These are phyloP conservation scores for Aspergillus pseudoglaucus DNA, from an alignment of 2,329 filamentous ascomycete species.

Conservation along the genomic window DNA sequence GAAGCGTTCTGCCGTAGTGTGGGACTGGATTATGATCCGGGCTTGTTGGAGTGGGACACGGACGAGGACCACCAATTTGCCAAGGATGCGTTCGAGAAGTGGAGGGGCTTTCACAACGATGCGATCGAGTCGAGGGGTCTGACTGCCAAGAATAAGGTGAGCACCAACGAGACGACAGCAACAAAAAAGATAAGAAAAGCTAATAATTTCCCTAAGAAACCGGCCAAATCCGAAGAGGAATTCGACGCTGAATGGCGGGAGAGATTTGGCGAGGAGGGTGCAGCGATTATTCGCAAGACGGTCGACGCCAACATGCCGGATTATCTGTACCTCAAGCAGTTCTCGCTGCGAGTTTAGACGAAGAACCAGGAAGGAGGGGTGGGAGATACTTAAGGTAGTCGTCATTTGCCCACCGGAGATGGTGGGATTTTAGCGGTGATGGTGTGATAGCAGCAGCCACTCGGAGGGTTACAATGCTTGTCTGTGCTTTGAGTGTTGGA, in stretches of 20 bases:
- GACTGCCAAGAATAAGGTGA: conserved; percentile 50
- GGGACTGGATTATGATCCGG: conserved; percentile 65
- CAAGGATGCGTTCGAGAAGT: conserved; percentile 79
- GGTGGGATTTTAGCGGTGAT: conserved; percentile 22
- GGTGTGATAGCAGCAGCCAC: conserved; percentile 14
- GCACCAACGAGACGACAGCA: conserved; percentile 14
- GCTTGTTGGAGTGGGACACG: conserved; percentile 81
- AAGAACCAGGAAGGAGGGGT: conserved; percentile 1
- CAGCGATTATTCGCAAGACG: conserved; percentile 52
- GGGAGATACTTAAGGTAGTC: not conserved
- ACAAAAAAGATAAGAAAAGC: conserved; percentile 17
- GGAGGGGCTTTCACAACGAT: conserved; percentile 95
- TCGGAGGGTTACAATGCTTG: no score
- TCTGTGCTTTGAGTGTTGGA: no score
- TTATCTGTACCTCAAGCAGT: conserved; percentile 61
- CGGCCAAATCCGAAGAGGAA: conserved; percentile 45
- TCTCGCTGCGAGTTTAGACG: conserved; percentile 48
- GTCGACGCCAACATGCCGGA: conserved; percentile 55
- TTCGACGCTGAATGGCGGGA: conserved; percentile 54
- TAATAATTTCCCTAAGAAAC: conserved; percentile 6
- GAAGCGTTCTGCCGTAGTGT: conserved; percentile 74
- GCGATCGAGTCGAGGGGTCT: conserved; percentile 76
- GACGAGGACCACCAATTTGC: conserved; percentile 65
- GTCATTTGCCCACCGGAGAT: conserved; percentile 9
- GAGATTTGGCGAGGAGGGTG: conserved; percentile 55